Percentiles rank a stretch among this genome's conserved stretches.
phyloP scores from a whole-genome alignment of 225 moss, liverwort and hornwort genomes.

The Physcomitrellopsis africana region DNA sequence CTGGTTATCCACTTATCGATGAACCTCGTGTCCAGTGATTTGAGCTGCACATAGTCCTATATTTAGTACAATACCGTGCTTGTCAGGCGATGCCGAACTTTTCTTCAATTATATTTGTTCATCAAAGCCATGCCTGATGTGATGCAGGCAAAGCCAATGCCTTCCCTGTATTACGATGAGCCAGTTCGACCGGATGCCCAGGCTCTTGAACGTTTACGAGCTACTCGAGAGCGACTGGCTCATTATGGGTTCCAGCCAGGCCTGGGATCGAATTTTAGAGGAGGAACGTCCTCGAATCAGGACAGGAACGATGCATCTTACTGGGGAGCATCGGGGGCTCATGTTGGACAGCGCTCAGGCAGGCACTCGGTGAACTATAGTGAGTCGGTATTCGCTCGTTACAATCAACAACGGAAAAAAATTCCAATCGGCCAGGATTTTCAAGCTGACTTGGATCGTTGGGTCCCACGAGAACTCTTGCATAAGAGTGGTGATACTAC shows the following conservation, averaged over 20 bases:
- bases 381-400: constrained; percentile 47
- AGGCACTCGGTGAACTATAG: constrained; percentile 48
- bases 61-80: neutral
- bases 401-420: constrained; percentile 56
- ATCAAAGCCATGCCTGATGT: constrained; percentile 14
- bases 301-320: constrained; percentile 51
- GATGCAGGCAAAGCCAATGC: constrained; percentile 72
- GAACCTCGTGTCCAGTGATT: neutral
- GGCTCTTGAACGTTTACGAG: constrained; percentile 61
- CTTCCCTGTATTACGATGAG: constrained; percentile 64
- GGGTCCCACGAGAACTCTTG: constrained; percentile 35
- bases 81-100: constrained; percentile 8
- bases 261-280: constrained; percentile 45
- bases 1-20: neutral
- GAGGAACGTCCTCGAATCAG: constrained; percentile 36
- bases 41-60: constrained; percentile 8
- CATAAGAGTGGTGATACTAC: constrained; percentile 29
- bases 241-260: constrained; percentile 64
- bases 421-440: constrained; percentile 71
- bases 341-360: constrained; percentile 58
- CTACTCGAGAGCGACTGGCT: constrained; percentile 67
- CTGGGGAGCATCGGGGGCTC: constrained; percentile 43
- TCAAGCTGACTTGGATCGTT: constrained; percentile 56
- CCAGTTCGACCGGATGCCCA: constrained; percentile 60
- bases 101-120: neutral